Evolutionary conservation across 441 rosid genomes (phyloP).

Genomic region (Cnidoscolus chayamansa): DNA sequence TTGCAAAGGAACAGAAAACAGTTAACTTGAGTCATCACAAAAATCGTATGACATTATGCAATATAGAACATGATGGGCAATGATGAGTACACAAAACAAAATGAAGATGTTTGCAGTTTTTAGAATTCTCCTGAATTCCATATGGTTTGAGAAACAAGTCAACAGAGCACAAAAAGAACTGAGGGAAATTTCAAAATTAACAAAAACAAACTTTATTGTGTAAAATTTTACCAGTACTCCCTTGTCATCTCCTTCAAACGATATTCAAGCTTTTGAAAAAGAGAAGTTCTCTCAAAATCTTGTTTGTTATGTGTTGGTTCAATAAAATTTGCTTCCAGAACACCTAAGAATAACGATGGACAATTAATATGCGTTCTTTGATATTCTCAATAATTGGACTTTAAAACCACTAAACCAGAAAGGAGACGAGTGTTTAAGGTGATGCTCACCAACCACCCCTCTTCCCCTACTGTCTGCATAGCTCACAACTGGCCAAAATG

Average conservation of each 20-base stretch:
- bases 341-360: constrained; percentile 48
- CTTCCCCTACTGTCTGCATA: constrained; percentile 56
- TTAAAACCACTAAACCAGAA: constrained; percentile 1
- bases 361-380: constrained; percentile 16
- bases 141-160: neutral
- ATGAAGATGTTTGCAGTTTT: constrained; percentile 4
- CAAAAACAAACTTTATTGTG: neutral
- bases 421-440: constrained; percentile 14
- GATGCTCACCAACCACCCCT: constrained; percentile 91
- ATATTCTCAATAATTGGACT: constrained; percentile 12
- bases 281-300: constrained; percentile 93
- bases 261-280: constrained; percentile 90
- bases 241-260: constrained; percentile 89
- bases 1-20: neutral
- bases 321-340: constrained; percentile 87
- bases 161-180: neutral
- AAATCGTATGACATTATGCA: neutral
- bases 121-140: neutral
- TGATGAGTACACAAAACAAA: neutral
- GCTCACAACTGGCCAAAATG: constrained; percentile 80
- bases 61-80: neutral
- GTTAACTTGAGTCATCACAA: neutral
- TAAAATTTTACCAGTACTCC: constrained; percentile 73
- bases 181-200: neutral
- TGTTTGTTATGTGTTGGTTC: constrained; percentile 98